phyloP scores from a whole-genome alignment of 805 yeast genomes.

The Kluyveromyces nonfermentans region DNA sequence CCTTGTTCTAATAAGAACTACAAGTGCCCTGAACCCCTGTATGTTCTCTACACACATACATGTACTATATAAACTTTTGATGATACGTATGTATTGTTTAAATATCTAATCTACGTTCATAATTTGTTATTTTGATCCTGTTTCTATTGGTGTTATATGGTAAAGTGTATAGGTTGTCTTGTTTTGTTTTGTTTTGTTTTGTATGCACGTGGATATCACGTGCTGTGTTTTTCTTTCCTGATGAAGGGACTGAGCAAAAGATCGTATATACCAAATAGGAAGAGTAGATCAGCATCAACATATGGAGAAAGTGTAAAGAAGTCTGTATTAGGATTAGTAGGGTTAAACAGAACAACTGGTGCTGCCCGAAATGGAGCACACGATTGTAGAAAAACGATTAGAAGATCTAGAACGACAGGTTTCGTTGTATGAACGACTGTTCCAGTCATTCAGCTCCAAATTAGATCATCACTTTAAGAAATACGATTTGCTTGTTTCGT shows the following conservation, averaged over 20 bases:
- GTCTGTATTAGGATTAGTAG: too few relatives aligned
- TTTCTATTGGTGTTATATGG: too few relatives aligned
- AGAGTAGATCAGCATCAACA: too few relatives aligned
- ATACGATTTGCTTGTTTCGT: conserved; percentile 21
- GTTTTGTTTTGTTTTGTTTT: too few relatives aligned
- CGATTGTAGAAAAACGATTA: conserved; percentile 14
- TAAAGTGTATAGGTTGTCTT: too few relatives aligned
- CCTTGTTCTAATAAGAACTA: conserved; percentile 14
- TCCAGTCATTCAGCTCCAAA: conserved; percentile 23
- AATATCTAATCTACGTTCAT: neutral
- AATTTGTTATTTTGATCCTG: too few relatives aligned
- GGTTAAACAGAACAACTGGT: too few relatives aligned
- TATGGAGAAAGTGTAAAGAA: too few relatives aligned
- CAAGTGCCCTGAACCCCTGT: neutral
- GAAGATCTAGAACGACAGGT: conserved; percentile 23
- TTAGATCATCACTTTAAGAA: conserved; percentile 27
- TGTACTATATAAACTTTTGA: neutral
- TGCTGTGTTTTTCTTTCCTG: too few relatives aligned
- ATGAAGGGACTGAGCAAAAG: too few relatives aligned
- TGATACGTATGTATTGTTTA: neutral
- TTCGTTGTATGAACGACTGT: conserved; percentile 23
- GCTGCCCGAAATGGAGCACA: conserved; percentile 6
- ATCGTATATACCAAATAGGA: too few relatives aligned
- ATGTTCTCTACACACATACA: neutral
- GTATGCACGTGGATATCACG: too few relatives aligned